phyloP scores from a whole-genome alignment of 208 protist species.

The Trypanosoma rangeli region DNA sequence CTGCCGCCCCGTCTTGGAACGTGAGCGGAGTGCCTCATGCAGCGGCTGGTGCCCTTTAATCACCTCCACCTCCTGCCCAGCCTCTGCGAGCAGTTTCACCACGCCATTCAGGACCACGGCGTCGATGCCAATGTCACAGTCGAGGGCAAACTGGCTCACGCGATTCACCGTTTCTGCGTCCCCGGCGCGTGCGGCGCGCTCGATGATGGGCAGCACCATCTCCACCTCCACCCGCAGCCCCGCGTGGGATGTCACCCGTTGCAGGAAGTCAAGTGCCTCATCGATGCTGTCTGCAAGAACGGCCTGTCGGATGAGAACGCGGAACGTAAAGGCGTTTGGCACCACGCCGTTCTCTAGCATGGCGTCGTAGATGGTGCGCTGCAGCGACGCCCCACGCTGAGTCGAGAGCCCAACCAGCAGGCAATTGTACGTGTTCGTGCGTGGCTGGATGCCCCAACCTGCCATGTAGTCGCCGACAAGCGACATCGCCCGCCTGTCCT shows the following conservation, averaged over 20 bases:
- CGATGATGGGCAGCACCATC: conserved; percentile 83
- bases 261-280: conserved; percentile 73
- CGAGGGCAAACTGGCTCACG: conserved; percentile 74
- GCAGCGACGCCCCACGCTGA: conserved; percentile 49
- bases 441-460: conserved; percentile 58
- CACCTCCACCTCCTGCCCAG: conserved; percentile 68
- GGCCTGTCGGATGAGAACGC: conserved; percentile 82
- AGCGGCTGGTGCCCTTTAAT: conserved; percentile 72
- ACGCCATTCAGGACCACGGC: conserved; percentile 59
- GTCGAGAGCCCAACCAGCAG: conserved; percentile 54
- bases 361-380: conserved; percentile 55
- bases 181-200: conserved; percentile 73
- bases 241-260: conserved; percentile 53
- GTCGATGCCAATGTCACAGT: conserved; percentile 86
- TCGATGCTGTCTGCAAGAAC: conserved; percentile 71
- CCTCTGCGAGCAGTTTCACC: conserved; percentile 65
- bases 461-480: conserved; percentile 59
- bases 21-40: conserved; percentile 78
- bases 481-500: conserved; percentile 70
- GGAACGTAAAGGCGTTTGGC: conserved; percentile 75
- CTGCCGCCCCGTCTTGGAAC: conserved; percentile 75
- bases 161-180: conserved; percentile 76
- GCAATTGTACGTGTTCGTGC: conserved; percentile 73
- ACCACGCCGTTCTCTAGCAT: conserved; percentile 62
- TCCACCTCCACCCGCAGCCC: conserved; percentile 85